These are phyloP conservation scores for Colletotrichum sp. DNA, from an alignment of 2,329 filamentous ascomycete genomes.

Conservation along the genomic window DNA sequence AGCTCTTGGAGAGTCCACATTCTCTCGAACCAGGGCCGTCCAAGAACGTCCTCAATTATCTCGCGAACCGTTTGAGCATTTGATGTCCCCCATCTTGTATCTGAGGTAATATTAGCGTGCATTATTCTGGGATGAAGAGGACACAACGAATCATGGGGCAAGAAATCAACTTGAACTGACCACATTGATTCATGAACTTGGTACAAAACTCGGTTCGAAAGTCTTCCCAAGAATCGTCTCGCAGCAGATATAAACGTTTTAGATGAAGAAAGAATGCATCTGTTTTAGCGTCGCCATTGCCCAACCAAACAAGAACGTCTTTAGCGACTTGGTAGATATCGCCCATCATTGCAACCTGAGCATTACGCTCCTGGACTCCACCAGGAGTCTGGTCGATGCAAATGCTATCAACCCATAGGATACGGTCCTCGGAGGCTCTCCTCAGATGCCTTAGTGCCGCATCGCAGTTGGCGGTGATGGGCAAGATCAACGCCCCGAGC, in stretches of 20 bases:
- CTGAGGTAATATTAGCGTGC: not conserved
- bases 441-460: not conserved
- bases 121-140: not conserved
- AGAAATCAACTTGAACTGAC: not conserved
- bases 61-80: not conserved
- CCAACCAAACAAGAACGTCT: not conserved
- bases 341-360: not conserved
- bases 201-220: not conserved
- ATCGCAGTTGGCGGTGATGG: not conserved
- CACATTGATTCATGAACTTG: not conserved
- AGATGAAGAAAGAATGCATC: not conserved
- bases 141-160: not conserved
- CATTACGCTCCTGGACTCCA: not conserved
- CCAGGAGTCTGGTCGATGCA: not conserved
- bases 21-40: not conserved
- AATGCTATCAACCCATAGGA: not conserved
- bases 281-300: not conserved
- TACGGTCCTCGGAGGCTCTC: not conserved
- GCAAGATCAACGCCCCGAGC: not conserved
- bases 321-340: not conserved
- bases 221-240: not conserved
- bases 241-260: not conserved
- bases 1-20: not conserved
- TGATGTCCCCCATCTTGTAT: not conserved
- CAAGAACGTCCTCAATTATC: not conserved